Evolutionary conservation across 2,329 filamentous ascomycete genomes (phyloP).

Genomic region (Chrysosporium keratinophilum): DNA sequence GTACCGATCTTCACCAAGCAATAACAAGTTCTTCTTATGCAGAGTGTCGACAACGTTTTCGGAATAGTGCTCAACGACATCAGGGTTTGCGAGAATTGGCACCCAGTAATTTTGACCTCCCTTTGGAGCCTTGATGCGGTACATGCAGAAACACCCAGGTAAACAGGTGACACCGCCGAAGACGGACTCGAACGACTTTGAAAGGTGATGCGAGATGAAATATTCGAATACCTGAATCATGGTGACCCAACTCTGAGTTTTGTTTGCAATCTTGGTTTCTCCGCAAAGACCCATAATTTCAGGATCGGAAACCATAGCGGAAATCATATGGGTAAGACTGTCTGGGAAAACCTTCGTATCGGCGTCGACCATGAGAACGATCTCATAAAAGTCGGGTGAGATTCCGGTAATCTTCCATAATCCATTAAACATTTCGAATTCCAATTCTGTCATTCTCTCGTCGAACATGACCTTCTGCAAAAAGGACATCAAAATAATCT

Average conservation of each 20-base stretch:
- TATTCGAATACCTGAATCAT: slow-evolving; percentile 99
- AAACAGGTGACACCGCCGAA: slow-evolving; percentile 98
- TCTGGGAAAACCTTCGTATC: slow-evolving; percentile 99
- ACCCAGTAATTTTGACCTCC: slow-evolving; percentile 99
- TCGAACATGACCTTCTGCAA: slow-evolving; percentile 99
- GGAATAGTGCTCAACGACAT: slow-evolving; percentile 97
- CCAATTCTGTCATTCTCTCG: slow-evolving; percentile 97
- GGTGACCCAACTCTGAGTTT: slow-evolving; percentile 84
- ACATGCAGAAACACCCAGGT: slow-evolving; percentile 99
- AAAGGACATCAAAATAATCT: slow-evolving; percentile 99
- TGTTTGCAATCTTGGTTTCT: slow-evolving; percentile 99
- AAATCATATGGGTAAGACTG: slow-evolving; percentile 96
- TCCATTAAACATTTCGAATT: slow-evolving; percentile 99
- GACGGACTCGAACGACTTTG: slow-evolving; percentile 95
- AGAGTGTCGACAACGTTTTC: slow-evolving; percentile 98
- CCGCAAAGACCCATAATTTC: slow-evolving; percentile 99
- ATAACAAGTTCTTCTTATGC: slow-evolving; percentile 90
- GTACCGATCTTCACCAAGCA: slow-evolving; percentile 89
- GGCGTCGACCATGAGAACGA: slow-evolving; percentile 97
- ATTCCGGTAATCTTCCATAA: slow-evolving; percentile 98
- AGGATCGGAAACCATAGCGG: slow-evolving; percentile 96
- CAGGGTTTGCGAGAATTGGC: slow-evolving; percentile 92
- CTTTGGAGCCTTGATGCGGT: slow-evolving; percentile 98
- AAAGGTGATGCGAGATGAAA: slow-evolving; percentile 94
- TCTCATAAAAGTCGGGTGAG: slow-evolving; percentile 94